Conservation (phyloP, 2,329 filamentous ascomycete species). For the Fusarium drepaniforme region DNA sequence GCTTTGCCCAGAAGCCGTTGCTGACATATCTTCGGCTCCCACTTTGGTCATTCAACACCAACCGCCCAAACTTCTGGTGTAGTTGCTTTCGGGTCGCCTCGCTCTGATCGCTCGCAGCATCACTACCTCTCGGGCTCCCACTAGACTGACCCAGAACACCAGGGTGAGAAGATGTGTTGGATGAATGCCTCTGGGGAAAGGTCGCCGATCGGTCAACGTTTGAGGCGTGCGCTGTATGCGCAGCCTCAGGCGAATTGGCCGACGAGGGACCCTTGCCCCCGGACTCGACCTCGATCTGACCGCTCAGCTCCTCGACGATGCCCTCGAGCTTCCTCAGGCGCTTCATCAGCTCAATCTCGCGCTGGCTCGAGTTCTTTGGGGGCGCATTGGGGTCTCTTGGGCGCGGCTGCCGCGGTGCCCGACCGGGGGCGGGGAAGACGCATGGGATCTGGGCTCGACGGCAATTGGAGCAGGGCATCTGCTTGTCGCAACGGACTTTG, state of each 20-base stretch:
- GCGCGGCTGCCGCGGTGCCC: conserved; percentile 76
- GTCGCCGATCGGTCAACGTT: conserved; percentile 27
- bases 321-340: conserved; percentile 79
- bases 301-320: conserved; percentile 78
- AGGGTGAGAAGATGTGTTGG: conserved; percentile 29
- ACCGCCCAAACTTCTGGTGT: conserved; percentile 69
- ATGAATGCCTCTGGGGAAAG: conserved; percentile 30
- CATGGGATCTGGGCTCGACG: conserved; percentile 77
- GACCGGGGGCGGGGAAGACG: conserved; percentile 79
- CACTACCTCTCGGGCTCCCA: conserved; percentile 43
- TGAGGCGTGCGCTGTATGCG: conserved; percentile 26
- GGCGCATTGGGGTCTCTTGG: conserved; percentile 74
- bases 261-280: conserved; percentile 47
- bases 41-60: conserved; percentile 78
- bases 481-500: conserved; percentile 84
- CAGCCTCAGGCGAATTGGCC: conserved; percentile 47
- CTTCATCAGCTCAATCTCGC: conserved; percentile 78
- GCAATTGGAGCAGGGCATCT: conserved; percentile 82
- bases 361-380: conserved; percentile 69
- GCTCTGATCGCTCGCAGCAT: conserved; percentile 50
- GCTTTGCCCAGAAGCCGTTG: conserved; percentile 80
- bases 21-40: conserved; percentile 80
- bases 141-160: conserved; percentile 7
- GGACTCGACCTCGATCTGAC: conserved; percentile 70
- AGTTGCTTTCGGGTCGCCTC: conserved; percentile 45